Base-by-base conservation (phyloP, 2,329 filamentous ascomycete genomes). In the Coniochaeta sp. region DNA sequence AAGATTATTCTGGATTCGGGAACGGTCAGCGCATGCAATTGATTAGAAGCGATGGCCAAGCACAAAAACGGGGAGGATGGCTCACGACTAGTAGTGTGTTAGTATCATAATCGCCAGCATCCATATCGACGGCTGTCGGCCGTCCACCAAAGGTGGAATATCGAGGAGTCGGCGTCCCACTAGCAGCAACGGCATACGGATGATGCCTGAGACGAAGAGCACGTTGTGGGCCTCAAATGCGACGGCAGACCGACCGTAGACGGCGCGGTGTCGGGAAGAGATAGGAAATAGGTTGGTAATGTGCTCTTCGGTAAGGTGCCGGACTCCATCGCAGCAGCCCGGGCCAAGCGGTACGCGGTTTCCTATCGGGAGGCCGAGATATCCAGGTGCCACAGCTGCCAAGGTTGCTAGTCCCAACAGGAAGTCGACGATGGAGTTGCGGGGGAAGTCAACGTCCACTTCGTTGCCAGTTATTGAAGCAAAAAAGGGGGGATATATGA, bases 31-130 rank as follows among this genome's bases (percentile, higher is more conserved):
- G 3, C 34, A 59, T 24, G 38, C 56, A 59, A 40, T 60, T 38
- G 34, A 38, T 9, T 28, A 24, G 26, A 50, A 28, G 16, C 7
- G 6, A 17, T 16, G 11, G 22, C 28, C 12, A 33, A 19, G 52
- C 7, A 54, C 33, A 47, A 44, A 38, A 19, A 5, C 9, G 43
- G 19, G 52, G 36, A 43, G 36, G 52, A 33, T 26, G 38, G 75
- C 81, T 68, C 66, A 86, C 83, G 75, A 85, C 77, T 68, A 83
- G 74, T 67, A 86, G 73, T 63, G 78, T 79, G 74, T 86, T 86
- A 70, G 83, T 86, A 69, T 84, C 82, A 73, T 84, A 85, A 74
- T 86, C 83, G 65, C 81, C 81, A 72, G 80, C 79, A 73, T 86
- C 83, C 83, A 86, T 86, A 70, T 81, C 82, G 81, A 64, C 67